Evolutionary conservation across 805 yeast species (phyloP), one percentile per base, ranked within the genome.

Genomic region (Metschnikowia corniflorae): DNA sequence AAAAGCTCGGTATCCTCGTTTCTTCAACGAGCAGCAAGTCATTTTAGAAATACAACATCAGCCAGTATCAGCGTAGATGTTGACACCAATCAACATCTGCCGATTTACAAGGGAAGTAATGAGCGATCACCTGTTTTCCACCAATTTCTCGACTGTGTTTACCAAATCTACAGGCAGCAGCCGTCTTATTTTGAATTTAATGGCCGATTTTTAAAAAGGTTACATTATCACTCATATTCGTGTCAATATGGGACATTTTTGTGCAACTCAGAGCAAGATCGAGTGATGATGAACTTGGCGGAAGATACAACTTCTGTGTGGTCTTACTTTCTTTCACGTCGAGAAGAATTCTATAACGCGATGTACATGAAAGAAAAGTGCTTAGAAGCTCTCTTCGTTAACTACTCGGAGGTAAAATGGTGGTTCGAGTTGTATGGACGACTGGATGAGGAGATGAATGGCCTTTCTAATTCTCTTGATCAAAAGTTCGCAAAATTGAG

Each of bases 191-290:
- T 93, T 58, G 96, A 91, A 60, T 89, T 81, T 61, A 88, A 89
- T 53, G 96, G 89, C 57, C 63, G 96, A 35, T 87, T 93, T 50
- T 58, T 93, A 45, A 75, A 96, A 47, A 65, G 97, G 33, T 65
- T 93, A 38, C 71, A 87, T 15, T 93, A 93, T 55, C 97, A 93
- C 57, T 64, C 84, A 32, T 86, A 88, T 54, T 86, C 97, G 1
- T 88, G 97, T 51, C 97, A 93, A 58, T 93, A 88, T 60, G 97
- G 97, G 3, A 80, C 95, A 1, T 93, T 93, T 51, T 57, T 93
- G 35, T 79, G 76, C 47, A 82, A 93, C 53, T 72, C 75, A 29
- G 96, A 93, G 54, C 57, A 60, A 33, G 95, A 86, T 41, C 50
- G 63, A 6, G 44, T 51, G 16, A 43, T 48, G 2, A 60, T 67